phyloP scores from a whole-genome alignment of 2,329 filamentous ascomycete genomes.

The Neopestalotiopsis rosae region DNA sequence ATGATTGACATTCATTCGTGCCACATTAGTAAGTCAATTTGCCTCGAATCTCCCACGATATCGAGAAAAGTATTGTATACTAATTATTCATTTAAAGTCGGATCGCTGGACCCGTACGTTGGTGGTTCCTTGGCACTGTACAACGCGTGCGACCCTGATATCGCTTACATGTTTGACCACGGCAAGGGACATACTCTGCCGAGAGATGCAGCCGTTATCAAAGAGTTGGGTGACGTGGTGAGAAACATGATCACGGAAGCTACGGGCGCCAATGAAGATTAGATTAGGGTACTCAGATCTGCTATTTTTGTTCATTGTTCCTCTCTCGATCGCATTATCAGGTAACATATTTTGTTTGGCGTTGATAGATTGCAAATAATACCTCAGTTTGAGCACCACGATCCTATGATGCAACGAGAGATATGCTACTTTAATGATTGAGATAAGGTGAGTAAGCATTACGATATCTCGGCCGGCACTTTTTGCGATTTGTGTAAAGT shows the following conservation, averaged over 20 bases:
- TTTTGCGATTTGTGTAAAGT: background rate
- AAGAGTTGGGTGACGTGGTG: constrained; percentile 51
- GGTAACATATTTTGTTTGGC: background rate
- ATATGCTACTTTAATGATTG: too few species aligned
- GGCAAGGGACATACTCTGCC: constrained; percentile 69
- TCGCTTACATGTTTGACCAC: constrained; percentile 66
- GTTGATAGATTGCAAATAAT: background rate
- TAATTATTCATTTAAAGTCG: constrained; percentile 42
- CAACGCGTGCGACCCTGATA: constrained; percentile 65
- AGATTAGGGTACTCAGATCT: background rate
- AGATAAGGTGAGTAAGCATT: too few species aligned
- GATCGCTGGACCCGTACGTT: constrained; percentile 64
- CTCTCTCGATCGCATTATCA: constrained; percentile 47
- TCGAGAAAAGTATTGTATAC: constrained; percentile 15
- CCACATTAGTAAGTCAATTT: constrained; percentile 50
- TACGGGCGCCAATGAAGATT: constrained; percentile 16
- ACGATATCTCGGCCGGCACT: background rate
- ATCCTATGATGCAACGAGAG: too few species aligned
- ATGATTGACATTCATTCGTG: constrained; percentile 58
- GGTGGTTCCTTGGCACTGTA: constrained; percentile 65
- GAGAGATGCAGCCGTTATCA: constrained; percentile 53
- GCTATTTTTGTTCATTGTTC: constrained; percentile 24
- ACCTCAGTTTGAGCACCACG: too few species aligned
- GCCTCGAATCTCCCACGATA: background rate
- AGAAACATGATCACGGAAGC: constrained; percentile 37